Evolutionary conservation across 345 rosid species (phyloP), one percentile per base, ranked within the genome.

Genomic region (Geranium rotundifolium): DNA sequence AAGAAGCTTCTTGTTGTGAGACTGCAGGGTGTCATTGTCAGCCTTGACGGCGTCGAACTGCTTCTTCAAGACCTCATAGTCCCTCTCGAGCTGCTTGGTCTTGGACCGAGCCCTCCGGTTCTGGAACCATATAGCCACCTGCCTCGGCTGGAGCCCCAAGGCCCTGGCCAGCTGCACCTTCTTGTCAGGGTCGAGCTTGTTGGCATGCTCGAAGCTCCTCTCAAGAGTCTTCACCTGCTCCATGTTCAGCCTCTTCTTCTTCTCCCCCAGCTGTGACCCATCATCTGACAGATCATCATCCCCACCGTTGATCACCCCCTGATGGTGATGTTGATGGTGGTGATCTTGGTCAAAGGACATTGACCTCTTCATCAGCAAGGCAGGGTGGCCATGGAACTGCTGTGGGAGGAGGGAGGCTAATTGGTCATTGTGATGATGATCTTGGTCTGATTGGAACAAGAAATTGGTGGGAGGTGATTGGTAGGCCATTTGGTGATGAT

Each of bases 271-370:
- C 17, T 69, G 73, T 0, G 70, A 69, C 23, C 77, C 77, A 78
- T 88, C 96, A 70, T 88, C 96, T 5, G 92, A 88, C 60, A 82
- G 73, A 14, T 88, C 90, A 60, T 85, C 90, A 29, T 85, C 95
- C 52, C 81, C 83, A 55, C 71, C 74, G 50, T 68, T 85, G 9
- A 19, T 56, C 34, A 79, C 89, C 57, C 69, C 62, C 76, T 80
- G 23, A 54, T 54, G 57, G 6, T 56, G 7, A 5, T 17, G 27
- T 0, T 23, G 27, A 23, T 23, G 27, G 2, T 23, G 27, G 14
- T 56, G 19, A 17, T 84, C 83, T 56, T 75, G 62, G 56, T 87
- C 95, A 71, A 88, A 83, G 1, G 89, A 88, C 84, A 84, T 71
- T 15, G 95, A 88, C 79, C 88, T 85, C 82, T 85, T 88, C 86